phyloP scores from a whole-genome alignment of 768 basidiomycete species.

The Fomitopsis serialis region DNA sequence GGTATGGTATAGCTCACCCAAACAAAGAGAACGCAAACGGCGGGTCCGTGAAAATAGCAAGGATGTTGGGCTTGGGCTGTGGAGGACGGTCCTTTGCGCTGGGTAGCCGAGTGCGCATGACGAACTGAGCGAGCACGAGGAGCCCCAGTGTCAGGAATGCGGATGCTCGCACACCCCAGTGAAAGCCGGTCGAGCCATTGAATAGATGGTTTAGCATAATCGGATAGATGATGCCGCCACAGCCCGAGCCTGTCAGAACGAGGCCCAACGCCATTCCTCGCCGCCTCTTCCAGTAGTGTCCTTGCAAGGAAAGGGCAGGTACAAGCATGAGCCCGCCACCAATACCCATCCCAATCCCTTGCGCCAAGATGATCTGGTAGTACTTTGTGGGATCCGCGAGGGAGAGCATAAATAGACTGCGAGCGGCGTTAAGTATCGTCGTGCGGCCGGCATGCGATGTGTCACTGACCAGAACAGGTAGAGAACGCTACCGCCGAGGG shows the following conservation, averaged over 20 bases:
- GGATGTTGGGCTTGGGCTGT: neutral
- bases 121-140: slow-evolving; percentile 9
- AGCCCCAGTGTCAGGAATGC: slow-evolving; percentile 15
- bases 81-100: neutral
- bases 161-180: slow-evolving; percentile 33
- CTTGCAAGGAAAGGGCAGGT: slow-evolving; percentile 38
- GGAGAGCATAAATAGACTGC: slow-evolving; percentile 40
- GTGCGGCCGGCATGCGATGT: too few relatives aligned
- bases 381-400: slow-evolving; percentile 33
- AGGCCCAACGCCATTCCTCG: slow-evolving; percentile 30
- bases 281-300: slow-evolving; percentile 38
- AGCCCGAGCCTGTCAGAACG: slow-evolving; percentile 25
- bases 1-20: slow-evolving; percentile 4
- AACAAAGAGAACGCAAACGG: slow-evolving; percentile 9
- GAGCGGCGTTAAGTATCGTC: neutral
- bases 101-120: slow-evolving; percentile 11
- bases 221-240: slow-evolving; percentile 28
- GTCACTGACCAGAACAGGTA: slow-evolving; percentile 20
- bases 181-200: slow-evolving; percentile 29
- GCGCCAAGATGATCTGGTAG: slow-evolving; percentile 45
- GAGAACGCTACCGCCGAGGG: slow-evolving; percentile 18
- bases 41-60: slow-evolving; percentile 7
- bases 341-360: slow-evolving; percentile 47
- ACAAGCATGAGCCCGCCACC: slow-evolving; percentile 41
- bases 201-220: slow-evolving; percentile 29